A percentile compares a stretch with the other conserved stretches of the same genome.
Evolutionary conservation across 23 red algal species (phyloP).

Genomic region (Gracilaria gracilis): DNA sequence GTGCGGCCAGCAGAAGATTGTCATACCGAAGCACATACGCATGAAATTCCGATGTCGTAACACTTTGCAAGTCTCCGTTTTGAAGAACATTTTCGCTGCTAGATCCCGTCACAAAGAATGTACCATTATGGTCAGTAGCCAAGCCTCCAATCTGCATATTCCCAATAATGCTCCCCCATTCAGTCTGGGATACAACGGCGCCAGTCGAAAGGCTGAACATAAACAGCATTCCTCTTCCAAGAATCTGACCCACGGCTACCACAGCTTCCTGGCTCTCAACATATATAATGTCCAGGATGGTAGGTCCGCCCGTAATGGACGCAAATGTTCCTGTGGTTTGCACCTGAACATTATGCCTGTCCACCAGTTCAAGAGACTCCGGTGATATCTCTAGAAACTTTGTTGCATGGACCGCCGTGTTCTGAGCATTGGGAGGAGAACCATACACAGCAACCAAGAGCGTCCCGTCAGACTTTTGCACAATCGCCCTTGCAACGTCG

Average conservation of each 20-base stretch:
- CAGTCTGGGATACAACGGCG: slow-evolving; percentile 33
- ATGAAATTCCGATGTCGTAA: slow-evolving; percentile 25
- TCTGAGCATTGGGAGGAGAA: slow-evolving; percentile 40
- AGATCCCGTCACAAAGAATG: slow-evolving; percentile 58
- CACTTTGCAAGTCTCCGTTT: slow-evolving; percentile 27
- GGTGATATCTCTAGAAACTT: slow-evolving; percentile 39
- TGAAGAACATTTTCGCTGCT: slow-evolving; percentile 23
- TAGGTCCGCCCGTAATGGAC: slow-evolving; percentile 45
- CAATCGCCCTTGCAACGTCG: slow-evolving; percentile 44
- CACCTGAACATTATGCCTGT: slow-evolving; percentile 18
- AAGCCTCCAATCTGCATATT: slow-evolving; percentile 54
- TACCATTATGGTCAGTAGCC: slow-evolving; percentile 33
- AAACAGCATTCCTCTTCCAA: slow-evolving; percentile 69
- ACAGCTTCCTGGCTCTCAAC: slow-evolving; percentile 40
- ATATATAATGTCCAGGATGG: slow-evolving; percentile 54
- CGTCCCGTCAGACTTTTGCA: slow-evolving; percentile 30
- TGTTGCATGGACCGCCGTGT: slow-evolving; percentile 38
- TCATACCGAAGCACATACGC: slow-evolving; percentile 56
- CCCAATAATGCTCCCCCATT: slow-evolving; percentile 49
- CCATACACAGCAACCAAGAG: slow-evolving; percentile 56
- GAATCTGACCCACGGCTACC: slow-evolving; percentile 66
- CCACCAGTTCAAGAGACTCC: slow-evolving; percentile 12
- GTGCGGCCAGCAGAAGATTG: not conserved
- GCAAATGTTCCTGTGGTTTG: slow-evolving; percentile 16
- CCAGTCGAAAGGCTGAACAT: slow-evolving; percentile 44